Evolutionary conservation across 495 filamentous ascomycete genomes (phyloP), one percentile per base, ranked within the genome.

Genomic region (Cetradonia linearis): DNA sequence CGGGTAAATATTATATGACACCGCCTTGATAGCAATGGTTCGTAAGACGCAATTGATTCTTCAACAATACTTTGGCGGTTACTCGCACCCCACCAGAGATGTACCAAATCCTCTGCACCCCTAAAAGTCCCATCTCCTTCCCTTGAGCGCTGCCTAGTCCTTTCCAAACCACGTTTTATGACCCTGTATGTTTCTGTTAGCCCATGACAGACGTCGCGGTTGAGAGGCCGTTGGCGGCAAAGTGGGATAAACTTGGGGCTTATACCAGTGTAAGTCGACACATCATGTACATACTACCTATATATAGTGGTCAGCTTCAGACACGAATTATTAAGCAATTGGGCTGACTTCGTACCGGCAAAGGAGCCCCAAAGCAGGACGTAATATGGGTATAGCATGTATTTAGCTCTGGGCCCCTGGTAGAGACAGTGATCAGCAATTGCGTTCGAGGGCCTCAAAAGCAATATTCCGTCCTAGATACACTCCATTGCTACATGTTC

Each of bases 91-190:
- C 7, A 9, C 1, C 3, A 1, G 11, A 13, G 33, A 36, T 54
- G 30, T 25, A 34, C 30, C 7, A 2, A 28, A 11, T 34, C 27
- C 8, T 2, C 31, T n/a, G 31, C 27, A 33, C 13, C 33, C 36
- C 14, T 6, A 2, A 6, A n/a, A 37, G 31, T n/a, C 42, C 20
- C n/a, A 20, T 36, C 0, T n/a, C 11, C n/a, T 53, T 20, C 48
- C 36, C 33, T 28, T 23, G n/a, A 30, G 3, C 18, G 10, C 46
- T 30, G 16, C 20, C 52, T 58, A 89, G 61, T 78, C 74, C 75
- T 85, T 83, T 69, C 80, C 77, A 71, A 86, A 91, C 83, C 85
- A 93, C 56, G 88, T 93, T 84, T 91, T 96, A 77, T 96, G 83
- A 70, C 91, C 90, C 74, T 84, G 59, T 67, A 62, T 75, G 70